phyloP scores from a whole-genome alignment of 371 early-diverging fungal species.

The Encephalitozoon intestinalis region DNA sequence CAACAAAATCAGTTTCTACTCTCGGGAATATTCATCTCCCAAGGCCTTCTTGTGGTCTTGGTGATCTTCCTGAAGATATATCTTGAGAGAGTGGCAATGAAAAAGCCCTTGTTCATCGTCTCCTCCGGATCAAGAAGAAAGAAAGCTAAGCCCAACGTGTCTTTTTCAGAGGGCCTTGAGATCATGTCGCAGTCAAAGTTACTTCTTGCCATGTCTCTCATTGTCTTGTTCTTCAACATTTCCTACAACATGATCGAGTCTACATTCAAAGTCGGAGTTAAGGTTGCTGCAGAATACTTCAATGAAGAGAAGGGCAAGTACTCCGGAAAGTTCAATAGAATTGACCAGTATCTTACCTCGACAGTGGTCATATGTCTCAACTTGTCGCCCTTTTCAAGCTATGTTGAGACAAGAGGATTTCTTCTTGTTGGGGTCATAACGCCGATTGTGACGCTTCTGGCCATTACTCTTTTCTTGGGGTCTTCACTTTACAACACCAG shows the following conservation, averaged over 20 bases:
- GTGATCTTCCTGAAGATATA: constrained; percentile 37
- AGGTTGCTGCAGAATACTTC: constrained; percentile 24
- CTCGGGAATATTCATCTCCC: constrained; percentile 32
- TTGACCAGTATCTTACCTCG: constrained; percentile 53
- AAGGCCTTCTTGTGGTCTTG: constrained; percentile 37
- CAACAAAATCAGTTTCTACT: constrained; percentile 30
- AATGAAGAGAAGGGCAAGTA: constrained; percentile 31
- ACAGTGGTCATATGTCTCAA: constrained; percentile 53
- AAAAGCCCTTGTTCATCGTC: constrained; percentile 43
- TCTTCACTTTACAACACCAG: constrained; percentile 43
- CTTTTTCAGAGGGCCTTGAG: constrained; percentile 54
- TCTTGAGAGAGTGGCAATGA: constrained; percentile 50
- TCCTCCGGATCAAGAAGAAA: constrained; percentile 22
- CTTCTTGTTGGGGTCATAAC: constrained; percentile 52
- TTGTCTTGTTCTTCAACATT: constrained; percentile 59
- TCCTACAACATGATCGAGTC: constrained; percentile 57
- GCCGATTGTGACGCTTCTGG: constrained; percentile 43
- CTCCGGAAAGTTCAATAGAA: constrained; percentile 40
- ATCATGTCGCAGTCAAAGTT: constrained; percentile 54
- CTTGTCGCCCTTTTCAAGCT: constrained; percentile 51
- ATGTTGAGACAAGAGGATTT: constrained; percentile 56
- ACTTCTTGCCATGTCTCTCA: constrained; percentile 53
- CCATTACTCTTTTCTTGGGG: constrained; percentile 27
- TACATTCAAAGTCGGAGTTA: constrained; percentile 50
- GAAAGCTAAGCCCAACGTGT: constrained; percentile 53